Percentiles rank a stretch among this genome's conserved stretches.
Evolutionary conservation across 78 protist species (phyloP).

Genomic region (Dictyostelium citrinum): DNA sequence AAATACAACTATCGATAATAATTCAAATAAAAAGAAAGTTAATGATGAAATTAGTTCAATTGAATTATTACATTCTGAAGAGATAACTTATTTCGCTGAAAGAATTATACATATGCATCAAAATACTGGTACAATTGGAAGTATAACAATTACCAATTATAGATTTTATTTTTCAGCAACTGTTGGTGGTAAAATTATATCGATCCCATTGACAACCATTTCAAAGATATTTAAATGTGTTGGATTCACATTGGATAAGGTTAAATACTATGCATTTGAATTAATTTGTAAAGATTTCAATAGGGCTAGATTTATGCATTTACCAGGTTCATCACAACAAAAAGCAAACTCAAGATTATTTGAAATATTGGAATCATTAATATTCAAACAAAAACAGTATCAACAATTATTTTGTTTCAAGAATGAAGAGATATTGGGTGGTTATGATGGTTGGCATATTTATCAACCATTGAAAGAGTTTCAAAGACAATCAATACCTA

Average conservation of each 20-base stretch:
- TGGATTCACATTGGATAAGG: constrained; percentile 62
- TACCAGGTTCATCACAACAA: constrained; percentile 42
- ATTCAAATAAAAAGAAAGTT: neutral
- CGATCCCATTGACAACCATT: constrained; percentile 26
- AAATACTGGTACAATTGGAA: constrained; percentile 59
- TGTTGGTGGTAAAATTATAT: neutral
- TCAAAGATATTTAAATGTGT: constrained; percentile 44
- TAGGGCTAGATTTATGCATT: constrained; percentile 38
- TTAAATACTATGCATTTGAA: constrained; percentile 72
- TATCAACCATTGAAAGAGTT: constrained; percentile 72
- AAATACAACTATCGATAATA: neutral
- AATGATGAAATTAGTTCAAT: neutral
- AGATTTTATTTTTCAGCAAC: constrained; percentile 40
- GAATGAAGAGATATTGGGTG: neutral
- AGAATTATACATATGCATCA: constrained; percentile 57
- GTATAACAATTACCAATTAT: constrained; percentile 49
- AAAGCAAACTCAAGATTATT: constrained; percentile 46
- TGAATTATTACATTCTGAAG: constrained; percentile 1
- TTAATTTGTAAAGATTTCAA: constrained; percentile 49
- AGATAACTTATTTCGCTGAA: neutral
- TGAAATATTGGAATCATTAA: constrained; percentile 45
- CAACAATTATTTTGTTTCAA: constrained; percentile 43
- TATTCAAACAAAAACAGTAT: constrained; percentile 46
- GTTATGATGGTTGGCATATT: constrained; percentile 44
- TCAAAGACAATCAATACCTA: constrained; percentile 46